A percentile compares a stretch with the other conserved stretches of the same genome.
These are phyloP conservation scores for Colletotrichum karsti DNA, from an alignment of 2,329 filamentous ascomycete species.

Conservation along the genomic window DNA sequence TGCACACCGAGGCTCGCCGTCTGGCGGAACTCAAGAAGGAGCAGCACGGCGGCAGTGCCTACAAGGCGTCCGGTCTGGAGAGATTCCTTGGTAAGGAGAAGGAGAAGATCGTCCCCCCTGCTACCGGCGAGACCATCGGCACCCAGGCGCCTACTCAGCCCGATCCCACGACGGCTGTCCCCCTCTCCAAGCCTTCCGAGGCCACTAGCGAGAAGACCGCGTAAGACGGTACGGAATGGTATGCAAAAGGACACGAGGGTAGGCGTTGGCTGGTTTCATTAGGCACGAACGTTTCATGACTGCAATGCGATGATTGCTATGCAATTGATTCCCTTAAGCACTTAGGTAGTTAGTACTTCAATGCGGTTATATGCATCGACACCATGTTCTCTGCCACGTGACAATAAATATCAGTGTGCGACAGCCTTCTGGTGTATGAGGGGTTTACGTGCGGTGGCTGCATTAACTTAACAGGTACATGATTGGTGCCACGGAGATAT, in stretches of 20 bases:
- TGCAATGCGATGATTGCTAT: conserved; percentile 13
- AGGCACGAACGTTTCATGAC: conserved; percentile 14
- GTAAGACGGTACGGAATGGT: neutral
- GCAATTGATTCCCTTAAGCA: neutral
- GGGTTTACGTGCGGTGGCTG: neutral
- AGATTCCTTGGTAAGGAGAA: conserved; percentile 65
- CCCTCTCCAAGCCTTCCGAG: conserved; percentile 28
- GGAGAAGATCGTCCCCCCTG: conserved; percentile 61
- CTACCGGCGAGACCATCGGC: conserved; percentile 52
- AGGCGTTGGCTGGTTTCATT: conserved; percentile 27
- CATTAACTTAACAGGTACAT: too few relatives aligned
- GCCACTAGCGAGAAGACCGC: conserved; percentile 35
- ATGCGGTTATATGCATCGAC: neutral
- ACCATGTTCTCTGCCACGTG: neutral
- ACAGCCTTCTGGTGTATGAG: too few relatives aligned
- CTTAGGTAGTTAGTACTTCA: conserved; percentile 7
- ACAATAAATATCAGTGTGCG: fast-evolving
- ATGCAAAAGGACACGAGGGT: conserved; percentile 4
- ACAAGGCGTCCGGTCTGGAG: conserved; percentile 67
- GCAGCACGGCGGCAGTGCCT: conserved; percentile 65
- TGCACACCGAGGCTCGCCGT: conserved; percentile 89
- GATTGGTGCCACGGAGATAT: too few relatives aligned
- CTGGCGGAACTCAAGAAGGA: conserved; percentile 88
- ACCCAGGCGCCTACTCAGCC: conserved; percentile 27
- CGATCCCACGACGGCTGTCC: conserved; percentile 23